Evolutionary conservation across 2,329 filamentous ascomycete species (phyloP).

Genomic region (Cordyceps sp.): DNA sequence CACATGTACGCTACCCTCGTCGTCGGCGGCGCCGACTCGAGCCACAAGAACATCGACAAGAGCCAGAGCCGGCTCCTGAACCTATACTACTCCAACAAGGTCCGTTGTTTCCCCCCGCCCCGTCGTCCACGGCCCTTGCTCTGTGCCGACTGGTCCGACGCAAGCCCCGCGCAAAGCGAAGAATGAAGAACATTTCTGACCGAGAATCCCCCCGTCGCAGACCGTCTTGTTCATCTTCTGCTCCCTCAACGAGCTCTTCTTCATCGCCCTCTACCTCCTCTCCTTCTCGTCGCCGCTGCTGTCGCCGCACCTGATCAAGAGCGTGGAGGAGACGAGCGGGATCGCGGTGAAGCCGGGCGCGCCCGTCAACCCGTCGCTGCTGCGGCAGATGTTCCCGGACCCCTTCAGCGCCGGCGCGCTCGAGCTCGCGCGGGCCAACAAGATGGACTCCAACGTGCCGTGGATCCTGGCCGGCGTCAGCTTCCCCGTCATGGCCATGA

Average conservation of each 20-base stretch:
- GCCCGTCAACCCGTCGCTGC: conserved; percentile 51
- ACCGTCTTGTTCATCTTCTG: conserved; percentile 84
- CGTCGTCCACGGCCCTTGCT: too few relatives aligned
- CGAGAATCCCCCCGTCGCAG: too few relatives aligned
- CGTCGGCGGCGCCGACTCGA: conserved; percentile 63
- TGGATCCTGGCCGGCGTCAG: conserved; percentile 66
- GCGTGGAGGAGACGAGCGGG: conserved; percentile 35
- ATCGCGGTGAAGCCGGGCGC: conserved; percentile 45
- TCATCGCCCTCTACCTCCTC: conserved; percentile 93
- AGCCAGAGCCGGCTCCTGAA: conserved; percentile 79
- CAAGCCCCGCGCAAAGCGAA: too few relatives aligned
- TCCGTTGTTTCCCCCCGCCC: conserved; percentile 30
- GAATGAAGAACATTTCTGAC: too few relatives aligned
- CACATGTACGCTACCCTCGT: conserved; percentile 95
- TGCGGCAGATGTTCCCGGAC: conserved; percentile 65
- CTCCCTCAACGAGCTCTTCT: conserved; percentile 85
- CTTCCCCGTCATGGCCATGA: conserved; percentile 73
- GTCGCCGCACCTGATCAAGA: conserved; percentile 64
- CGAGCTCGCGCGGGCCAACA: conserved; percentile 86
- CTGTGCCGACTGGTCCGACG: too few relatives aligned
- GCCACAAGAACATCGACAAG: conserved; percentile 90
- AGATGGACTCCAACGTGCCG: conserved; percentile 55
- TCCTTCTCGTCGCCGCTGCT: conserved; percentile 88
- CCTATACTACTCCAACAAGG: conserved; percentile 94
- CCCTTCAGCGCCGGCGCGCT: conserved; percentile 86